Evolutionary conservation across 2,329 filamentous ascomycete genomes (phyloP).

Genomic region (Aspergillus unguis): DNA sequence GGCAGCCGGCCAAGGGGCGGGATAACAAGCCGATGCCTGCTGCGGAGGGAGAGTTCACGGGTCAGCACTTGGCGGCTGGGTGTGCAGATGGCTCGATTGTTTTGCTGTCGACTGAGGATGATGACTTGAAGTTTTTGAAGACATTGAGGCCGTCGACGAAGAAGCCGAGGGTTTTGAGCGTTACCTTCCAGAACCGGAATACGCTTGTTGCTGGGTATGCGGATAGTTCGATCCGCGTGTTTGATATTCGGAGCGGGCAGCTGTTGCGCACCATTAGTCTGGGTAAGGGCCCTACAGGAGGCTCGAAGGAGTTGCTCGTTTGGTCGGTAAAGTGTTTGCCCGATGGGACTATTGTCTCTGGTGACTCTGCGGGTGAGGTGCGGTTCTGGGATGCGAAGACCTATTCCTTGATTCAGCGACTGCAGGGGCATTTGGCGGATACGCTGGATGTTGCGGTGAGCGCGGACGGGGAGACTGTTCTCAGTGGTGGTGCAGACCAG

Average conservation of each 20-base stretch:
- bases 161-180: constrained; percentile 83
- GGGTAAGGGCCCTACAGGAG: constrained; percentile 71
- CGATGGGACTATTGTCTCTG: constrained; percentile 87
- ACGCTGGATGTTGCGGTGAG: constrained; percentile 83
- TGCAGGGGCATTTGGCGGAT: constrained; percentile 85
- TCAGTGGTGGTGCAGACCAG: constrained; percentile 90
- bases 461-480: constrained; percentile 72
- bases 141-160: constrained; percentile 75
- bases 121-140: constrained; percentile 75
- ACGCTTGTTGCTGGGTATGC: constrained; percentile 86
- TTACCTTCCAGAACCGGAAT: constrained; percentile 82
- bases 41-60: constrained; percentile 39
- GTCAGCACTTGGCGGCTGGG: constrained; percentile 73
- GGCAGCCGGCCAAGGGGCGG: constrained; percentile 39
- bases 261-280: constrained; percentile 79
- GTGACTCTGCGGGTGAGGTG: constrained; percentile 90
- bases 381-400: constrained; percentile 92
- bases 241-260: constrained; percentile 75
- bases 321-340: constrained; percentile 90
- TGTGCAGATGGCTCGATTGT: constrained; percentile 90
- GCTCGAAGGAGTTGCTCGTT: constrained; percentile 79
- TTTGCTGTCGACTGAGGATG: constrained; percentile 79
- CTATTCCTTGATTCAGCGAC: constrained; percentile 79
- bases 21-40: constrained; percentile 35
- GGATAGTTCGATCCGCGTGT: constrained; percentile 91